phyloP scores from a whole-genome alignment of 2,329 filamentous ascomycete species.

The Cadophora sp. region DNA sequence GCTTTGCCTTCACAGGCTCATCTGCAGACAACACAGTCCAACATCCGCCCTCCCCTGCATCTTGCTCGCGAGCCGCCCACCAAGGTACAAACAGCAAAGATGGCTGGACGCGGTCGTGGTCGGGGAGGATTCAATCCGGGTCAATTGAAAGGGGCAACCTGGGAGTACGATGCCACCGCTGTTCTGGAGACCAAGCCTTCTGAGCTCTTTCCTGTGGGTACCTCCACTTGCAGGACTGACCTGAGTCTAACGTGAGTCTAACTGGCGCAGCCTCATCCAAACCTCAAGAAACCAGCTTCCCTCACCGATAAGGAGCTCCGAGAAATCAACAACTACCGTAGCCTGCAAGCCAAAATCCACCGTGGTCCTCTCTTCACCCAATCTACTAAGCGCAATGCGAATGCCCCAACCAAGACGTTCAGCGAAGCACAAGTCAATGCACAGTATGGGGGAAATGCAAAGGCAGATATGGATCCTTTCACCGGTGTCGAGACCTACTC shows the following conservation, averaged over 20 bases:
- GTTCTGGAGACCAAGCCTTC: constrained; percentile 50
- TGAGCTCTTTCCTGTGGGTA: constrained; percentile 54
- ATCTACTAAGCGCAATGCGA: constrained; percentile 43
- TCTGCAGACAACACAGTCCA: constrained; percentile 3
- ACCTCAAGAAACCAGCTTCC: constrained; percentile 48
- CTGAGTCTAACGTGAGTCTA: constrained; percentile 2
- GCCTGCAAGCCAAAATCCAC: constrained; percentile 60
- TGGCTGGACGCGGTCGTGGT: constrained; percentile 41
- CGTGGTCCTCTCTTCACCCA: constrained; percentile 63
- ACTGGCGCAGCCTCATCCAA: constrained; percentile 41
- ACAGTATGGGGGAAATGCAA: constrained; percentile 41
- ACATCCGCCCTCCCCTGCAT: neutral
- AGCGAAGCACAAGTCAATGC: constrained; percentile 49
- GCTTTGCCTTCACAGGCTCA: neutral
- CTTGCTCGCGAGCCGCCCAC: neutral
- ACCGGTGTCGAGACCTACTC: constrained; percentile 66
- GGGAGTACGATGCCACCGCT: constrained; percentile 42
- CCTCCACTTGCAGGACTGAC: neutral
- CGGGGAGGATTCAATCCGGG: constrained; percentile 36
- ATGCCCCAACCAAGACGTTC: constrained; percentile 50
- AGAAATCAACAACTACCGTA: constrained; percentile 57
- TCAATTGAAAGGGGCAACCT: constrained; percentile 43
- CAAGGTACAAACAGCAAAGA: constrained; percentile 15
- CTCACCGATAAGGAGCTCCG: constrained; percentile 53
- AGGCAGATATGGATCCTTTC: constrained; percentile 64